Conservation (phyloP, 2,329 filamentous ascomycete genomes). For the Neofusicoccum sp. region DNA sequence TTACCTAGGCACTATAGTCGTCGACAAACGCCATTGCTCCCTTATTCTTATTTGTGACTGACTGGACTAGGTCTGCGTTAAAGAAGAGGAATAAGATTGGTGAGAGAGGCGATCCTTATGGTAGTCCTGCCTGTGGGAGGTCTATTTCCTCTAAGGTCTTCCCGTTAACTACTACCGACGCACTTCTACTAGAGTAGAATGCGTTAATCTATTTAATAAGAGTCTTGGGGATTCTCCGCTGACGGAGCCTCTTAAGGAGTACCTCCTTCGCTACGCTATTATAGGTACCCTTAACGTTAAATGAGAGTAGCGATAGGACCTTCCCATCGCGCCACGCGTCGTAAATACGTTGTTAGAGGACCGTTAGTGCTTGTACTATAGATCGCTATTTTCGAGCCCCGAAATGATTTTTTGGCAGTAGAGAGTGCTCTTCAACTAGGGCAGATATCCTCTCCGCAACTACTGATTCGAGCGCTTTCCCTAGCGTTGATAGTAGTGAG, state of each 20-base stretch:
- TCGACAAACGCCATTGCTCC: conserved; percentile 32
- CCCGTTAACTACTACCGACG: conserved; percentile 26
- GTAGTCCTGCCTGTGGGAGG: no score
- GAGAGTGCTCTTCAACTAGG: conserved; percentile 31
- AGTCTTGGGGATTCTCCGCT: conserved; percentile 30
- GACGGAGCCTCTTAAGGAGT: conserved; percentile 37
- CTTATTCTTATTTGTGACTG: conserved; percentile 20
- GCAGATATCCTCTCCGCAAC: conserved; percentile 35
- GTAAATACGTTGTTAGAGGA: conserved; percentile 35
- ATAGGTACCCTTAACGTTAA: conserved; percentile 47
- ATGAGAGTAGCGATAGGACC: conserved; percentile 40
- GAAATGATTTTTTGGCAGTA: conserved; percentile 43
- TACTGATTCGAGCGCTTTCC: conserved; percentile 35
- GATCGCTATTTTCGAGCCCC: conserved; percentile 40
- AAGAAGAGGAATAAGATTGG: conserved; percentile 29
- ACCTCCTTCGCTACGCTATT: conserved; percentile 44
- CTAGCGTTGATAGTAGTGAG: conserved; percentile 30
- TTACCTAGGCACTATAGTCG: conserved; percentile 32
- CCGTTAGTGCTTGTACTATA: conserved; percentile 37
- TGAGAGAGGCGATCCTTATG: conserved; percentile 4
- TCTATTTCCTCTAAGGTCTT: no score
- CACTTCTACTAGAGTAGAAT: conserved; percentile 30
- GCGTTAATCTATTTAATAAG: conserved; percentile 30
- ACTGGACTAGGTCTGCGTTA: conserved; percentile 30
- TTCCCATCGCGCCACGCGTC: conserved; percentile 33